A percentile compares a stretch with the other conserved stretches of the same genome.
phyloP scores from a whole-genome alignment of 2,329 filamentous ascomycete species.

The Chrysoporthe austroafricana region DNA sequence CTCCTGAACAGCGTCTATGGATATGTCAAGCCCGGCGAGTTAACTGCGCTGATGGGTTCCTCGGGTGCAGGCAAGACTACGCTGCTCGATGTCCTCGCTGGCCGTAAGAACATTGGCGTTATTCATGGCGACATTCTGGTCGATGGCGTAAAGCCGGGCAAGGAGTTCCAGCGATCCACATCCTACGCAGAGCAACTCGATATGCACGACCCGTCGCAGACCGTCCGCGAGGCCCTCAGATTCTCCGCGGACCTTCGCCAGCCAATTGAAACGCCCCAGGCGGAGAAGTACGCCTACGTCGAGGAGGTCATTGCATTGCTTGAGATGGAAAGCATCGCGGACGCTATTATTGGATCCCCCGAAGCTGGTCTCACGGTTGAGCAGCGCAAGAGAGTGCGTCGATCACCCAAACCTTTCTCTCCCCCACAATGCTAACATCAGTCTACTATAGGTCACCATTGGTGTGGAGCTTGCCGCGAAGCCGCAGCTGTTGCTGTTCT shows the following conservation, averaged over 20 bases:
- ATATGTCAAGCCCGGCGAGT: conserved; percentile 75
- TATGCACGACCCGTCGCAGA: conserved; percentile 64
- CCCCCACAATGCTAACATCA: background rate
- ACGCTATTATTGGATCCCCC: conserved; percentile 60
- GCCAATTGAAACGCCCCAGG: conserved; percentile 54
- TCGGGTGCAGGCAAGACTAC: conserved; percentile 90
- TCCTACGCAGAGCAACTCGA: conserved; percentile 67
- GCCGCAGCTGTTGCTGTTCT: conserved; percentile 74
- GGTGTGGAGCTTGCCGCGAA: conserved; percentile 88
- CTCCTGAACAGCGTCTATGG: conserved; percentile 63
- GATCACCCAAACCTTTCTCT: background rate
- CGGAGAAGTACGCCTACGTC: conserved; percentile 63
- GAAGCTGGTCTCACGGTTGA: conserved; percentile 73
- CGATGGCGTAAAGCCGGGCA: conserved; percentile 59
- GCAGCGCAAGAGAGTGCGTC: conserved; percentile 68
- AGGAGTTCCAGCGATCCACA: conserved; percentile 64
- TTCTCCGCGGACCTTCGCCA: conserved; percentile 67
- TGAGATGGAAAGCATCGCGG: conserved; percentile 62
- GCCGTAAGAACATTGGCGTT: conserved; percentile 64
- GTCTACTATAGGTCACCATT: conserved; percentile 61
- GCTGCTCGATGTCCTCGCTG: conserved; percentile 73
- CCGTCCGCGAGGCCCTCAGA: conserved; percentile 64
- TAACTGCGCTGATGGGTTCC: conserved; percentile 81
- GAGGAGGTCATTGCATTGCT: conserved; percentile 61
- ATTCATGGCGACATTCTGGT: conserved; percentile 61